A percentile compares a stretch with the other conserved stretches of the same genome.
These are phyloP conservation scores for Schwanniomyces occidentalis DNA, from an alignment of 805 yeast species.

Conservation along the genomic window DNA sequence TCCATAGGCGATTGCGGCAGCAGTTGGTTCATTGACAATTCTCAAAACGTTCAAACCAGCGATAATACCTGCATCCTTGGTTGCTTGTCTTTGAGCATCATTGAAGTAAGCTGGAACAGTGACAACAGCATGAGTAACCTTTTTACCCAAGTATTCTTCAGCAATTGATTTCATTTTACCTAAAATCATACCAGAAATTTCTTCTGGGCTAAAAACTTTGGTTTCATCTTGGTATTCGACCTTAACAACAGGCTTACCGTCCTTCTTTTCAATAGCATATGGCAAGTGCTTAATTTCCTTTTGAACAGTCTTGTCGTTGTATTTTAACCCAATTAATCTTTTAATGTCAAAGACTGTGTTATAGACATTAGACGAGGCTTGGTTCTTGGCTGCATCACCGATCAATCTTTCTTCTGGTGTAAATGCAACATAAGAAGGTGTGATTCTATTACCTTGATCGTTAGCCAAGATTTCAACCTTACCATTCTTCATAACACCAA, in stretches of 20 bases:
- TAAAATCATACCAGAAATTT: conserved; percentile 86
- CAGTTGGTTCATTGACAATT: conserved; percentile 86
- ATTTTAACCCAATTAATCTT: conserved; percentile 88
- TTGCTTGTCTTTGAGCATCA: conserved; percentile 97
- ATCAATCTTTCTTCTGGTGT: conserved; percentile 84
- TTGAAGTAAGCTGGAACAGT: conserved; percentile 96
- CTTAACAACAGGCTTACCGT: conserved; percentile 74
- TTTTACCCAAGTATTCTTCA: conserved; percentile 25
- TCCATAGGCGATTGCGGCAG: conserved; percentile 64
- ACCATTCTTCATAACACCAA: conserved; percentile 86
- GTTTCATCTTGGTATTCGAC: conserved; percentile 83
- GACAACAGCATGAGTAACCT: conserved; percentile 75
- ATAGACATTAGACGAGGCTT: conserved; percentile 85
- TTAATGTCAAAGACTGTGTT: conserved; percentile 88
- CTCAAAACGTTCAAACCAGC: conserved; percentile 89
- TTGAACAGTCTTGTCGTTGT: conserved; percentile 70
- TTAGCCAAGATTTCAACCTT: conserved; percentile 91
- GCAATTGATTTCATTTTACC: conserved; percentile 89
- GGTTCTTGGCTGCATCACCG: conserved; percentile 95
- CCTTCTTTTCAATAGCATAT: conserved; percentile 69
- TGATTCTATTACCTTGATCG: conserved; percentile 95
- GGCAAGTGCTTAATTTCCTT: conserved; percentile 61
- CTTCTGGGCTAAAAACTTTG: conserved; percentile 86
- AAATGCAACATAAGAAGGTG: conserved; percentile 92
- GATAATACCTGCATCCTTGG: conserved; percentile 93